These are phyloP conservation scores for Phoma sp. DNA, from an alignment of 2,329 filamentous ascomycete species.

Conservation along the genomic window DNA sequence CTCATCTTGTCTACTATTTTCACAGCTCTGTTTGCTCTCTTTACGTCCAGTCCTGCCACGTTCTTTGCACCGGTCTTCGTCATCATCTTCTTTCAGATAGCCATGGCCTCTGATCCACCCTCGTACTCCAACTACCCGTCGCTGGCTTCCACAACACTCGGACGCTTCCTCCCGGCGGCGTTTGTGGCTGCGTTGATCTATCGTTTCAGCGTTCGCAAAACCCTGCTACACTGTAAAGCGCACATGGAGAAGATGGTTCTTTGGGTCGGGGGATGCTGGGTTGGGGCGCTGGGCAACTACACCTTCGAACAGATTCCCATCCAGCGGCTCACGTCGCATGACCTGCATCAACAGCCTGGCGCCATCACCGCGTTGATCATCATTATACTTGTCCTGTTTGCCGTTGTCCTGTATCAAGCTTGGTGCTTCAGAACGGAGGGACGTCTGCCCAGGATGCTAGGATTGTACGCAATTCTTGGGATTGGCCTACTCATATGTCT, in stretches of 20 bases:
- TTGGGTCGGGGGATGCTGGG: conserved; percentile 46
- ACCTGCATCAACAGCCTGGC: conserved; percentile 47
- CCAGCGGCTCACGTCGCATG: conserved; percentile 45
- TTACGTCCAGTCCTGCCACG: conserved; percentile 36
- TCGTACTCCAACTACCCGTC: conserved; percentile 37
- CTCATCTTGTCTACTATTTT: conserved; percentile 43
- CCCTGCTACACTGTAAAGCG: conserved; percentile 37
- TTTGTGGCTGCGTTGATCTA: conserved; percentile 42
- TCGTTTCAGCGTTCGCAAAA: conserved; percentile 34
- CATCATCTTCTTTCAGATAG: conserved; percentile 44
- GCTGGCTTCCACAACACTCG: conserved; percentile 40
- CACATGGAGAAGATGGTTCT: conserved; percentile 46
- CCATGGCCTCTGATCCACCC: conserved; percentile 47
- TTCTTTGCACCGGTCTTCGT: conserved; percentile 42
- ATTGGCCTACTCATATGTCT: conserved; percentile 79
- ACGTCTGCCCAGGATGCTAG: conserved; percentile 73
- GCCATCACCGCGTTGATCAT: conserved; percentile 44
- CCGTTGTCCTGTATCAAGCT: conserved; percentile 39
- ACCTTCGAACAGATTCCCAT: conserved; percentile 47
- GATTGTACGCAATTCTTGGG: conserved; percentile 78
- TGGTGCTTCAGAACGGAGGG: conserved; percentile 45
- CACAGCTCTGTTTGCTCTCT: conserved; percentile 39
- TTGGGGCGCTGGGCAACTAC: conserved; percentile 42
- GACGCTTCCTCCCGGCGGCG: conserved; percentile 43
- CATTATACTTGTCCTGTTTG: conserved; percentile 38